Base-by-base conservation (phyloP, 306 rosid genomes). In the Cucurbita moschata region DNA sequence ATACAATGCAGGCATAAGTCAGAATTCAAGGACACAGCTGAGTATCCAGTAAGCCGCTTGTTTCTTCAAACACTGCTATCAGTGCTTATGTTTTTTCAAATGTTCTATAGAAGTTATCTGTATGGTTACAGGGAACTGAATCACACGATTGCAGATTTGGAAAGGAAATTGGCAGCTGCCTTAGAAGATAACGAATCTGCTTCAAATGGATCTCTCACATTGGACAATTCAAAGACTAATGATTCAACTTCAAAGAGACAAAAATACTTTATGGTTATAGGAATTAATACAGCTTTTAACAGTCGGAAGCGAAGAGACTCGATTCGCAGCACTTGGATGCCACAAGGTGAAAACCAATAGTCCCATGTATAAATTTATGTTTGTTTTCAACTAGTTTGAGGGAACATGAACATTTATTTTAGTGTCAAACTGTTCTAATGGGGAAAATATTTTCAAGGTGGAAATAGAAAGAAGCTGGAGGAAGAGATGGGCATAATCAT, bases 281-380 rank as follows among this genome's bases (percentile, higher is more conserved):
- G 98, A 72, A 88, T 90, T 78, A 90, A 87, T 84, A 93, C 98
- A 55, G 94, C 98, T 75, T 88, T 93, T 78, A 88, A 86, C 79
- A 93, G 97, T 82, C 80, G 89, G 58, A 93, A 85, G 72, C 79
- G 97, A 74, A 90, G 98, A 82, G 96, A 93, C 76, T 93, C 97
- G 38, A 79, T 90, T 73, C 94, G 98, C 79, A 80, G 77, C 74
- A 88, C 98, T 75, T 93, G 97, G 98, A 93, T 90, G 94, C 98
- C 97, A 44, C 88, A 50, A 88, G 97, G 98, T 90, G 58, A 46
- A 69, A 30, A 23, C 23, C 37, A 5, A 7, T 11, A 8, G 51
- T 37, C 35, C 37, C 30, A 42, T n/a, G 8, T 64, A 13, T 38
- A 10, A 4, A 65, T n/a, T 65, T 65, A 10, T 64, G 51, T n/a